Conservation (phyloP, 2,329 filamentous ascomycete genomes). For the Fusarium sterilihyphosum region DNA sequence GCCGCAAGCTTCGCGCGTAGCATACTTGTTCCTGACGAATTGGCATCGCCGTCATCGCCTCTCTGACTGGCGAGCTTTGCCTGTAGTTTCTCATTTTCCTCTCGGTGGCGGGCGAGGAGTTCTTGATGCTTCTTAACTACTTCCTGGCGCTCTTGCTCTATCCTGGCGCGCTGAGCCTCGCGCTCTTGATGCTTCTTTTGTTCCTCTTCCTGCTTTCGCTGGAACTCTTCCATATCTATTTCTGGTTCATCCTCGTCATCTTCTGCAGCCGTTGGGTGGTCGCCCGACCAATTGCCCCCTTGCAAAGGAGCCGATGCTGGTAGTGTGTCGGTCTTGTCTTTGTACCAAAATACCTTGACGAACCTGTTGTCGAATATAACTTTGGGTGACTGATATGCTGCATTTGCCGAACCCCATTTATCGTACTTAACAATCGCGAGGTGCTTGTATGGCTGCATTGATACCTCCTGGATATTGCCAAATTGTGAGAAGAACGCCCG, state of each 20-base stretch:
- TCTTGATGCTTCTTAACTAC: conserved; percentile 72
- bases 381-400: conserved; percentile 80
- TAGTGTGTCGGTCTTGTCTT: conserved; percentile 57
- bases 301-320: conserved; percentile 41
- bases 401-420: conserved; percentile 71
- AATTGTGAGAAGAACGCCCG: conserved; percentile 77
- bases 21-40: conserved; percentile 65
- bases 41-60: conserved; percentile 41
- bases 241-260: conserved; percentile 56
- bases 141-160: conserved; percentile 70
- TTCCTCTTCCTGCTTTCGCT: conserved; percentile 74
- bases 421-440: conserved; percentile 77
- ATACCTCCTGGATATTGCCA: conserved; percentile 71
- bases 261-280: conserved; percentile 25
- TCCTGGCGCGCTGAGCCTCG: conserved; percentile 68
- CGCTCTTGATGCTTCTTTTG: conserved; percentile 76
- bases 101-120: conserved; percentile 69
- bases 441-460: conserved; percentile 72
- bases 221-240: conserved; percentile 76
- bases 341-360: conserved; percentile 85
- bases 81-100: conserved; percentile 72
- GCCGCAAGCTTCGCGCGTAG: conserved; percentile 77
- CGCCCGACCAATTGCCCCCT: conserved; percentile 42
- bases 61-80: conserved; percentile 57
- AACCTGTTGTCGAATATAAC: conserved; percentile 87